These are phyloP conservation scores for Backusella westeae DNA, from an alignment of 192 early-diverging fungal genomes.

Conservation along the genomic window DNA sequence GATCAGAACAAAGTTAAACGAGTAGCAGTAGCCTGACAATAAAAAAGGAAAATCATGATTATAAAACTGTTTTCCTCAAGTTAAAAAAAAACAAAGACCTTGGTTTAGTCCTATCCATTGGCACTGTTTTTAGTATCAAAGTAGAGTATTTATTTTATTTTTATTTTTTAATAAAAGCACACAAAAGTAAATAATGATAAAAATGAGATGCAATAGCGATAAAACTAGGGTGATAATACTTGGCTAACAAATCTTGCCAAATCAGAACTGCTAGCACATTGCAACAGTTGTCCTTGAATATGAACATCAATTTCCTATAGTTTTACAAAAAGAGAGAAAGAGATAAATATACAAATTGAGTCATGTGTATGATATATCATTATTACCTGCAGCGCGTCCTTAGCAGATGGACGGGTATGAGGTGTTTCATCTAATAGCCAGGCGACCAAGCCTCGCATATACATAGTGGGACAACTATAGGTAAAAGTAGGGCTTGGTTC, in stretches of 20 bases:
- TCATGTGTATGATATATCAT: neutral
- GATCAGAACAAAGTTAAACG: too few relatives aligned
- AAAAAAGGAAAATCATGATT: too few relatives aligned
- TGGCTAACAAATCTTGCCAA: constrained; percentile 30
- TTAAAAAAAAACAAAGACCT: too few relatives aligned
- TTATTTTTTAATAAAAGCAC: neutral
- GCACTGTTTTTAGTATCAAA: neutral
- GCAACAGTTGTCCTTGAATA: constrained; percentile 28
- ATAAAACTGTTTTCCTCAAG: too few relatives aligned
- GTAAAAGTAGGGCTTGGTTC: constrained; percentile 36
- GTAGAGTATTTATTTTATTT: neutral
- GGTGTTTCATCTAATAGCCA: constrained; percentile 37
- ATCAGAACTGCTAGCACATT: constrained; percentile 16
- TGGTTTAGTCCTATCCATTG: too few relatives aligned
- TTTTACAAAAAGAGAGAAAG: neutral
- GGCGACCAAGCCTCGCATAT: constrained; percentile 37
- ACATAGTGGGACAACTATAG: constrained; percentile 33
- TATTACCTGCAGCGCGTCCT: constrained; percentile 30
- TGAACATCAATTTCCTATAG: constrained; percentile 34
- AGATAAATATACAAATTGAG: neutral
- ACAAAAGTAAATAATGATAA: neutral
- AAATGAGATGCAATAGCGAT: neutral
- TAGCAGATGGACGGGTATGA: constrained; percentile 28
- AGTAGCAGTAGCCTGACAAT: too few relatives aligned
- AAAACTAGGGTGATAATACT: constrained; percentile 18